Base-by-base conservation (phyloP, 306 rosid species). In the Hippophae gyantsensis region DNA sequence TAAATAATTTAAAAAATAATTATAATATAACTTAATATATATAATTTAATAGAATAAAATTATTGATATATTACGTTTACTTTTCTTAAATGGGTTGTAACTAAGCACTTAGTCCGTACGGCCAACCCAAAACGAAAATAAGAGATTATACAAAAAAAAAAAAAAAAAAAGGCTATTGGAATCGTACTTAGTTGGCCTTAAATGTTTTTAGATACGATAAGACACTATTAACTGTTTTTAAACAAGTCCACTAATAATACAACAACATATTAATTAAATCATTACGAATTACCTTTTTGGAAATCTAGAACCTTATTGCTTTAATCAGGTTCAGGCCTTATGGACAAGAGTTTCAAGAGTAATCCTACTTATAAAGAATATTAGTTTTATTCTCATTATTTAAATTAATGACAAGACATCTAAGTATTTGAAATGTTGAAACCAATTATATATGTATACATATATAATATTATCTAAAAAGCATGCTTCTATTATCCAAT, bases 261-360 rank as follows among this genome's bases (percentile, higher is more conserved):
- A 45, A 10, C 0, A 54, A 53, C 90, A 74, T 94, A 76, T 72
- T 65, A 54, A 2, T 49, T 43, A 72, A 61, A 64, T 81, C 70
- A 72, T 58, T 57, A 43, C 38, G 51, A 13, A 78, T 41, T 13
- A 64, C 54, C 79, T 79, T 79, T 78, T 59, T 6, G 52, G 60
- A 67, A 78, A 12, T 90, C 92, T 85, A 87, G 89, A 87, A 80
- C 79, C 70, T 75, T 58, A 66, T 62, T 50, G 51, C 70, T 75
- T 67, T 52, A 54, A 46, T 54, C 55, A 54, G 85, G 86, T 82
- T 90, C 92, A 90, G 73, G 75, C 75, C 96, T 84, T 82, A 56
- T 79, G 83, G 94, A 82, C 89, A 82, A 55, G 59, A 72, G 61
- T 68, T 82, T 75, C 67, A 60, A 75, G 72, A 18, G 23, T 18